Conservation (phyloP, 2,329 filamentous ascomycete genomes). For the Stachybotrys echinatus region DNA sequence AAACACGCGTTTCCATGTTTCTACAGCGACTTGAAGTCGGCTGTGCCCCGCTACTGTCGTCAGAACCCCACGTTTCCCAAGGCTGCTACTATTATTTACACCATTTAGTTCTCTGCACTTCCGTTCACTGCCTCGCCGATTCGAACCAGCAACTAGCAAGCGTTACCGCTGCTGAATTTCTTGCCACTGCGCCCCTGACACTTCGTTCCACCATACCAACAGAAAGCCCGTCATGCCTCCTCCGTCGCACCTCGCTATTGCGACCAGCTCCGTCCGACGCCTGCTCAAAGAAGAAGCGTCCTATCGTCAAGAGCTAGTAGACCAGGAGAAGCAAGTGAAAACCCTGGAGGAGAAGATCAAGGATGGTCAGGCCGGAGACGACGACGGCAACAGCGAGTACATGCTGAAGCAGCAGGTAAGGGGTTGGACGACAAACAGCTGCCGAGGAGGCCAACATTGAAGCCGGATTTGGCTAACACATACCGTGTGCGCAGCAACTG, state of each 20-base stretch:
- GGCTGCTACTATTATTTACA: not conserved
- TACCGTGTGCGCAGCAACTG: constrained; percentile 63
- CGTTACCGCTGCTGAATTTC: too few species aligned
- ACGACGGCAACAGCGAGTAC: constrained; percentile 69
- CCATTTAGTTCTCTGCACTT: not conserved
- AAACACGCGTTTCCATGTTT: not conserved
- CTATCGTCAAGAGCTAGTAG: constrained; percentile 79
- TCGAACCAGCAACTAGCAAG: too few species aligned
- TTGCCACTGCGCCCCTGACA: too few species aligned
- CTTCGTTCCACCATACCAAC: too few species aligned
- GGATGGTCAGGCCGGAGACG: constrained; percentile 33
- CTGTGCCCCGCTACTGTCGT: constrained; percentile 1
- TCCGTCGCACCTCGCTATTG: constrained; percentile 71
- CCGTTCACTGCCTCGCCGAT: not conserved
- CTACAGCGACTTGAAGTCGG: too few species aligned
- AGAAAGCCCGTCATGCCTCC: constrained; percentile 59
- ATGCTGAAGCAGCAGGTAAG: constrained; percentile 81
- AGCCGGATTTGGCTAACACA: too few species aligned
- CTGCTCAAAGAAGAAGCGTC: constrained; percentile 87
- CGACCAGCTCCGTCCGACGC: constrained; percentile 72
- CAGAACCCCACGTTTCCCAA: constrained; percentile 1
- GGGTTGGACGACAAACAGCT: too few species aligned
- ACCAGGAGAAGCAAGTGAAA: constrained; percentile 67
- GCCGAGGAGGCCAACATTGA: too few species aligned
- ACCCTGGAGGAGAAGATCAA: constrained; percentile 59